Base-by-base conservation (phyloP, 2,329 filamentous ascomycete genomes). In the Trichophyton benhamiae region DNA sequence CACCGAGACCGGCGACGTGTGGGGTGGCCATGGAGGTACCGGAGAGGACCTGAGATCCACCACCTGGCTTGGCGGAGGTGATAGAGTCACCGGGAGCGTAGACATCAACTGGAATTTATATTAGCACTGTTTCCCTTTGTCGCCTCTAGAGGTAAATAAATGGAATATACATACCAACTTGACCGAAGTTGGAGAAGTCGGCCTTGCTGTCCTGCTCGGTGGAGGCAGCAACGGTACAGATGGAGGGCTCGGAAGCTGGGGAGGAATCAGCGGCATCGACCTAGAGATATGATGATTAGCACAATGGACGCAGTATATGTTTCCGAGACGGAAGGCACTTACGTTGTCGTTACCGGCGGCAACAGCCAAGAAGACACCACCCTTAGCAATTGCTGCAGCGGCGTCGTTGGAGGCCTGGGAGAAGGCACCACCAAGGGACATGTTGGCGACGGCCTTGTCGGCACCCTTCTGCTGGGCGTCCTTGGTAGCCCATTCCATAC, bases 51-150 rank as follows among this genome's bases (percentile, higher is more conserved):
- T 82, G 78, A 65, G 80, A 76, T 61, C 77, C 75, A 49, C 74
- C 76, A 63, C 72, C 72, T 25, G 72, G 75, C n/a, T 77, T 83
- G 4, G 80, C 68, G 36, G 75, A 78, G 8, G 80, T 72, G 62
- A 84, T 77, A 64, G 76, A 65, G 64, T 79, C 74, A 48, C 82
- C 82, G 0, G 82, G 82, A 15, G 80, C 82, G 66, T 80, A 84
- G 67, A 85, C 71, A 68, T 83, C 82, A 52, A 83, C 77, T 63
- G 5, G 57, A 38, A 27, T 6, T 22, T 5, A 41, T 15, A 3
- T 59, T 58, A 58, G 30, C 9, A 13, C 48, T 33, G 9, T 11
- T 15, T 44, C 20, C 25, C n/a, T 38, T 22, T 20, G 41, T 44
- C 41, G n/a, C n/a, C 15, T n/a, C 30, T 59, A 11, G n/a, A 25